phyloP scores from a whole-genome alignment of 2,329 filamentous ascomycete species.

The Sclerotinia sclerotiorum region DNA sequence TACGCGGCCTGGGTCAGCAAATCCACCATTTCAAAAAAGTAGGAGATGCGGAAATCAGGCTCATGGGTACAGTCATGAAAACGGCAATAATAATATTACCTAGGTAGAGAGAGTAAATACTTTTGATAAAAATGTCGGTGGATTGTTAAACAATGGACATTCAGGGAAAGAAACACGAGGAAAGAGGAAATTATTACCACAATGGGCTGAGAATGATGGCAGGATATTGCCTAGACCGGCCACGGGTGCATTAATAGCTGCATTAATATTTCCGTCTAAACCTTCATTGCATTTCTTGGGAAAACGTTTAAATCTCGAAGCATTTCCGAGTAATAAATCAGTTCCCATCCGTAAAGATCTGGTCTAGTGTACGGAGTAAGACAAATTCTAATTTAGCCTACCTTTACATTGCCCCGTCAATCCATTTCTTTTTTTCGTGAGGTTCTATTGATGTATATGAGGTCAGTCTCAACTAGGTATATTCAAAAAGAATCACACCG shows the following conservation, averaged over 20 bases:
- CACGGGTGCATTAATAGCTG: neutral
- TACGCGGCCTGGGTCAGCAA: constrained; percentile 12
- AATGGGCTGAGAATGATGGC: neutral
- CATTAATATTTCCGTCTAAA: constrained; percentile 8
- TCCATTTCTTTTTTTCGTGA: too few species aligned
- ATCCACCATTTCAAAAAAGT: neutral
- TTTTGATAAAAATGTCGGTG: neutral
- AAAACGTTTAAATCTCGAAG: constrained; percentile 7
- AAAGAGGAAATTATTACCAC: neutral
- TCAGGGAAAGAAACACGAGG: neutral
- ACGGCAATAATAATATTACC: neutral
- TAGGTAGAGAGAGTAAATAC: too few species aligned
- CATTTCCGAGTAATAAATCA: neutral
- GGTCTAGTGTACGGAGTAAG: too few species aligned
- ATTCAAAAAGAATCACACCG: too few species aligned
- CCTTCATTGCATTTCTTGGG: neutral
- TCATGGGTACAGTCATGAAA: constrained; percentile 2
- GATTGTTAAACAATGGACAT: neutral
- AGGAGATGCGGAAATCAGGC: constrained; percentile 7
- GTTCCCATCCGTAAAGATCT: neutral
- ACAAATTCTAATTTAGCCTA: too few species aligned
- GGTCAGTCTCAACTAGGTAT: neutral
- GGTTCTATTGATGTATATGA: neutral
- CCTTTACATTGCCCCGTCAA: too few species aligned
- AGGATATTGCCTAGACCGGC: neutral